Conservation (phyloP, 116 monocot genomes). For the Cymodocea nodosa region DNA sequence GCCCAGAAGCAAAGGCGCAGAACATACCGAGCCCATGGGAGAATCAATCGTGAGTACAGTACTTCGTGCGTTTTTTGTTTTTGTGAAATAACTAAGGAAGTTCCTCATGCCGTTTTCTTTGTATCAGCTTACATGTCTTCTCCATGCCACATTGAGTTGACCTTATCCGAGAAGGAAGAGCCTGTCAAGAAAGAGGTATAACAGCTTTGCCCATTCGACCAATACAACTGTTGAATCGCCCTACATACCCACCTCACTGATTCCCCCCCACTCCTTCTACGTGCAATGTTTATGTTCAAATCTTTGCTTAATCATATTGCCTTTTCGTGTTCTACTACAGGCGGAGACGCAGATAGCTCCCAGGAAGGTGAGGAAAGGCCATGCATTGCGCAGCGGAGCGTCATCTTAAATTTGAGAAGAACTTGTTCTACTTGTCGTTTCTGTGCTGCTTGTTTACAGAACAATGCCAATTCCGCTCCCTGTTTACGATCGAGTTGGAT, state of each 20-base stretch:
- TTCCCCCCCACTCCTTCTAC: no score
- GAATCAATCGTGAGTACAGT: conserved; percentile 56
- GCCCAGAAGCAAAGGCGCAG: conserved; percentile 70
- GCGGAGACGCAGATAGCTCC: conserved; percentile 49
- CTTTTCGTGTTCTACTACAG: conserved; percentile 14
- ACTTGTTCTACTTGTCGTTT: no score
- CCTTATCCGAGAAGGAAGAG: conserved; percentile 80
- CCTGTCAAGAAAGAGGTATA: conserved; percentile 75
- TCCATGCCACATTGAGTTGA: conserved; percentile 82
- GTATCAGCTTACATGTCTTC: conserved; percentile 81
- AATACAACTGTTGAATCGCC: background rate
- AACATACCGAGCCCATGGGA: conserved; percentile 71
- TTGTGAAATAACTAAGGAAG: background rate
- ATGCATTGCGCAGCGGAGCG: conserved; percentile 24
- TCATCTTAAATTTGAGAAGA: conserved; percentile 20
- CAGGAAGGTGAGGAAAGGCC: conserved; percentile 27
- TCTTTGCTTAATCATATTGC: background rate
- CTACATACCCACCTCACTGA: no score
- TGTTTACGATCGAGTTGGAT: no score
- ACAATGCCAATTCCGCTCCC: no score
- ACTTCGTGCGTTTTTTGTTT: background rate
- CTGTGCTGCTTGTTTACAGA: no score
- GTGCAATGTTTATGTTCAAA: no score
- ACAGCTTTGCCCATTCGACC: background rate
- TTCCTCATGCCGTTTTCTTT: background rate